Base-by-base conservation (phyloP, 805 yeast species). In the Blastobotrys parvus region DNA sequence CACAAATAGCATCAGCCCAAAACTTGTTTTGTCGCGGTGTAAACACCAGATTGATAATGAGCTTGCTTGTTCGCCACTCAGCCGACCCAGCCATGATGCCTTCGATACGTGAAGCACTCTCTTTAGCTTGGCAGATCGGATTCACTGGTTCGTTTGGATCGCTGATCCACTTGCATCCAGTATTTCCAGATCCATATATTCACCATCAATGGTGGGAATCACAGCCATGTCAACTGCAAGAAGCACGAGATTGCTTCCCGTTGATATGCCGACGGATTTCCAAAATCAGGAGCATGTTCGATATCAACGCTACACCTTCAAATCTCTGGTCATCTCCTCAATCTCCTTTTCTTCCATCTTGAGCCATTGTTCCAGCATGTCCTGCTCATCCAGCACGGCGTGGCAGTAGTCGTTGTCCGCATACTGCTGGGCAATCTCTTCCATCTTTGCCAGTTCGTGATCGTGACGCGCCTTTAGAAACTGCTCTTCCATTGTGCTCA, bases 401-500 rank as follows among this genome's bases (percentile, higher is more conserved):
- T 41, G 25, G 16, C 23, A 34, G 35, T 21, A 33, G 25, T 34
- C 43, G 11, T 34, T 25, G 4, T 16, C 16, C 6, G 17, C 22
- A 3, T 33, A 25, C 10, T 8, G 10, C 33, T 35, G 22, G 16
- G 46, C 45, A 34, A 34, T 42, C 29, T 23, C 20, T 17, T 43
- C 42, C 30, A 42, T 18, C 13, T 30, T 21, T 4, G 18, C 29
- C 15, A 19, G 3, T 23, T 22, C 25, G 7, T 17, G 21, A 16
- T 39, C 35, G 10, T 38, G 21, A 3, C 42, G 44, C 11, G 20
- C 20, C 31, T 38, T 38, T 2, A 39, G 11, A 20, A 23, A 39
- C 4, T 45, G 41, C n/a, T 42, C 44, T 8, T 15, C 40, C 47
- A 46, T 46, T 5, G 32, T 27, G 6, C 23, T 31, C 18, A 32